phyloP scores from a whole-genome alignment of 2,329 filamentous ascomycete genomes.

The Macrophomina phaseolina region DNA sequence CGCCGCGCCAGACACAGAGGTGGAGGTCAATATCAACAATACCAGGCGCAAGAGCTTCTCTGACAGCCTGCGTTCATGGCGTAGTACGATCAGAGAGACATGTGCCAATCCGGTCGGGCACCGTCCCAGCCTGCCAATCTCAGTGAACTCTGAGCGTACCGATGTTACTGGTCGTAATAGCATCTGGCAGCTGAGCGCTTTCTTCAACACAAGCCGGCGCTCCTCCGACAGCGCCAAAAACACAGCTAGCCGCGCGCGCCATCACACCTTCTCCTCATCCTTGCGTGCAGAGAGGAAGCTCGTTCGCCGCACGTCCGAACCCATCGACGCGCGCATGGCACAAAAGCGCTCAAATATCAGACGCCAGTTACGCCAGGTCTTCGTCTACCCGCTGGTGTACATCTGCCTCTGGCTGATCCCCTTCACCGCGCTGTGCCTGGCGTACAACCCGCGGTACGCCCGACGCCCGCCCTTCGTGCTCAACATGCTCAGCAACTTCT shows the following conservation, averaged over 20 bases:
- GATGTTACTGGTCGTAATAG: neutral
- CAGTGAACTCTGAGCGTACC: neutral
- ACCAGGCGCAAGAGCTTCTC: neutral
- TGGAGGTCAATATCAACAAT: neutral
- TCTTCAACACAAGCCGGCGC: neutral
- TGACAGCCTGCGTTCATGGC: slow-evolving; percentile 8
- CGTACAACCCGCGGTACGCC: slow-evolving; percentile 61
- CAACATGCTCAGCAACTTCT: slow-evolving; percentile 61
- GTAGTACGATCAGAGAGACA: neutral
- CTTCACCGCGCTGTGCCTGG: slow-evolving; percentile 68
- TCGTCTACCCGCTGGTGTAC: slow-evolving; percentile 78
- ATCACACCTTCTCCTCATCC: neutral
- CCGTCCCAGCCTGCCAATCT: neutral
- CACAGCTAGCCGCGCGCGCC: neutral
- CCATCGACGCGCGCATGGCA: slow-evolving; percentile 6
- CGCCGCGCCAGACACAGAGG: neutral
- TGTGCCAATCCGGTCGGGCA: neutral
- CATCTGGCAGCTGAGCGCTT: neutral
- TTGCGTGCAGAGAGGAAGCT: neutral
- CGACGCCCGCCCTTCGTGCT: slow-evolving; percentile 63
- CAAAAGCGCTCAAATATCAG: slow-evolving; percentile 62
- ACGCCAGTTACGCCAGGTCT: slow-evolving; percentile 72
- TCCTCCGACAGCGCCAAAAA: neutral
- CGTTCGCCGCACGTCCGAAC: neutral
- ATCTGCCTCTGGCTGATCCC: slow-evolving; percentile 74